Evolutionary conservation across 1,284 basidiomycete species (phyloP).

Genomic region (Polyporus tsugae): DNA sequence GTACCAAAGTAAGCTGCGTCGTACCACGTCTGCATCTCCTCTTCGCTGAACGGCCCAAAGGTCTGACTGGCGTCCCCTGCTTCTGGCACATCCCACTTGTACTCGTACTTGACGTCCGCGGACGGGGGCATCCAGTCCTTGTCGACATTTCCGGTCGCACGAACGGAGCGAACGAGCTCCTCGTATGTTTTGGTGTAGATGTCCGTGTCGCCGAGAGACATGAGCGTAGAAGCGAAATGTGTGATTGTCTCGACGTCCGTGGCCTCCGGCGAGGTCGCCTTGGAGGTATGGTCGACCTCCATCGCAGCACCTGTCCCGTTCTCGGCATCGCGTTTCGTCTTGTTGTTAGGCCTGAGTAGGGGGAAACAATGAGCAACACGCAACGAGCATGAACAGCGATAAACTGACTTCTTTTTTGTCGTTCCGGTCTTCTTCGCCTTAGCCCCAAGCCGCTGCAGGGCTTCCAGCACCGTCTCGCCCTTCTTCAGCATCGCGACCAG

Average conservation of each 20-base stretch:
- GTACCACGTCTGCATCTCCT: slow-evolving; percentile 80
- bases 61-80: slow-evolving; percentile 55
- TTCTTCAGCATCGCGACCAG: slow-evolving; percentile 81
- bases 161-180: slow-evolving; percentile 78
- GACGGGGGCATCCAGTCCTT: slow-evolving; percentile 79
- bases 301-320: slow-evolving; percentile 44
- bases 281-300: slow-evolving; percentile 54
- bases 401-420: slow-evolving; percentile 46
- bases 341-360: slow-evolving; percentile 42
- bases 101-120: slow-evolving; percentile 79
- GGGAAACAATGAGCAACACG: background rate
- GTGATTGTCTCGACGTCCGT: slow-evolving; percentile 81
- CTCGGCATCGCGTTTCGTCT: slow-evolving; percentile 44
- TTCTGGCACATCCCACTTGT: slow-evolving; percentile 73
- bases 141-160: slow-evolving; percentile 73
- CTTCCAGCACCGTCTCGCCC: slow-evolving; percentile 91
- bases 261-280: slow-evolving; percentile 29
- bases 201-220: slow-evolving; percentile 84
- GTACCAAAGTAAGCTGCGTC: slow-evolving; percentile 80
- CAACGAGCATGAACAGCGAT: background rate
- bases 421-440: slow-evolving; percentile 67
- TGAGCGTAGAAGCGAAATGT: slow-evolving; percentile 81
- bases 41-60: slow-evolving; percentile 81
- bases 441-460: slow-evolving; percentile 86
- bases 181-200: slow-evolving; percentile 88